Evolutionary conservation across 208 protist genomes (phyloP), one percentile per base, ranked within the genome.

Genomic region (Acanthamoeba healyi): DNA sequence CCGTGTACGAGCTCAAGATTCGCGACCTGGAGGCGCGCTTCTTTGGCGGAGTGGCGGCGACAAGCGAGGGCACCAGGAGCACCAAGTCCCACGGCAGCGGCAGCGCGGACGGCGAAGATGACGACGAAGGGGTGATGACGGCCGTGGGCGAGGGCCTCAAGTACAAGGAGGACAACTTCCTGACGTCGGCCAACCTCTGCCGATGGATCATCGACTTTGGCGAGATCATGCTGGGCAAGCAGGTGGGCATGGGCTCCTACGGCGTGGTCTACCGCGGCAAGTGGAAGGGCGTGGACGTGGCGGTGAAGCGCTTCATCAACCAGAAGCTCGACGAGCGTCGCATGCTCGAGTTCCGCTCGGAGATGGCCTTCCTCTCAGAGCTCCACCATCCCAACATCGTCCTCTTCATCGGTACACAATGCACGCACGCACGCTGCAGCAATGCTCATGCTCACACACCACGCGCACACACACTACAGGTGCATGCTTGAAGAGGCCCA

Each of bases 331-430:
- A 67, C 9, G 87, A 92, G 44, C 36, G 61, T 2, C 54, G 87
- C 4, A 1, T 92, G 87, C 46, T 92, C 15, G 87, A 92, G 58
- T 92, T 92, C 63, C 36, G 87, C 3, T 32, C 87, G 10, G 87
- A 92, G 32, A 92, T 54, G 87, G 87, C 87, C 0, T 32, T 46
- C 61, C 63, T 92, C 40, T 77, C 58, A 24, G 87, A 92, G 15
- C 87, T 92, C 0, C 87, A 92, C 14, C 87, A 92, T 1, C 87
- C 87, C 54, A 92, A 92, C 87, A 92, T 92, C 29, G 87, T 92
- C 26, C 87, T 92, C 42, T 92, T 92, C 61, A 92, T 92, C 40
- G 87, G 87, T 92, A 70, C 84, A 51, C 46, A 0, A 51, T 15
- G 17, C 46, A 6, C 46, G 0, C 46, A 15, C 46, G 17, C 46